Evolutionary conservation across 176 grass and related monocot species (phyloP), one percentile per base, ranked within the genome.

Genomic region (Oryza brachyantha): DNA sequence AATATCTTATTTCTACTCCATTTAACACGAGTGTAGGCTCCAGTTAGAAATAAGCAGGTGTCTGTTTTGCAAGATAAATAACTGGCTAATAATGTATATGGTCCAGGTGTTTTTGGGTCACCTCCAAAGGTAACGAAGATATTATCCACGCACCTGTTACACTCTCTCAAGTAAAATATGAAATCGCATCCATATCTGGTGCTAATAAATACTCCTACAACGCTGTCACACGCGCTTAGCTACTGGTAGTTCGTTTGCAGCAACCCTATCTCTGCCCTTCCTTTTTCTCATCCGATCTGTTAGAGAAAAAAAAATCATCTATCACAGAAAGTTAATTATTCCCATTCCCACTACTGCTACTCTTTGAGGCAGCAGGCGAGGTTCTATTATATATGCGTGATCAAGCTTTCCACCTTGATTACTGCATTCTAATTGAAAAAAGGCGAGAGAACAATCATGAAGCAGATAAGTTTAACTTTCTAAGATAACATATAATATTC

Each of bases 391-490:
- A 67, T 36, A 59, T 24, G 63, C 14, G 62, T 80, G 70, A 62
- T 73, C 29, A 66, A 34, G 37, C 74, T 78, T 48, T 70, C 77
- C 64, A 52, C 71, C 78, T 24, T 48, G 42, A 66, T 73, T 21
- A 52, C 48, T 38, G 67, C 66, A 62, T 59, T 71, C 19, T 10
- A 83, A 67, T 61, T 50, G 74, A 78, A 83, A 32, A 83, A 72
- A 80, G 78, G 43, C 50, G 8, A 37, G 28, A 0, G 50, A 64
- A 59, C 43, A 73, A 84, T 80, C 70, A 79, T 64, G 81, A 71
- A 81, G 71, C 58, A 28, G 64, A 89, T 88, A 84, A 89, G 57
- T 54, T 70, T 43, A 81, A 48, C 62, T 6, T 10, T 41, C 12
- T 0, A 42, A 34, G 76, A 84, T 76, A 80, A 84, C 68, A 74